Evolutionary conservation across 2,329 filamentous ascomycete genomes (phyloP), one percentile per base, ranked within the genome.

Genomic region (Claviceps sp.): DNA sequence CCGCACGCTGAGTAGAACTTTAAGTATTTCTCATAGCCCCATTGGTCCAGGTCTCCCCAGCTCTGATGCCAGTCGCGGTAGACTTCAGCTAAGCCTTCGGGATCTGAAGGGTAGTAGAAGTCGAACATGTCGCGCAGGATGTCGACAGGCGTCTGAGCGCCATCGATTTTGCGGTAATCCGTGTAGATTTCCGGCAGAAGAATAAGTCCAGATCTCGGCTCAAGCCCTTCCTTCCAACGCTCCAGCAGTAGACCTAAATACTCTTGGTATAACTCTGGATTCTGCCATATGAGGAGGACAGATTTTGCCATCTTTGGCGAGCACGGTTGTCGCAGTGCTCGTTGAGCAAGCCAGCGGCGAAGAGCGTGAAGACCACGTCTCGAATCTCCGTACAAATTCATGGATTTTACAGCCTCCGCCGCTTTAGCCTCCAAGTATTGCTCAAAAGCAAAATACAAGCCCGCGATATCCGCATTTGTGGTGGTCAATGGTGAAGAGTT

Each of bases 21-120:
- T 50, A 79, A 63, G 53, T 69, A 77, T 56, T 68, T 74, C 52
- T 72, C 69, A 53, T 71, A 79, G 0, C 68, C 74, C 61, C 69
- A 69, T 51, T 63, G 60, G 43, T 71, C 68, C 37, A 77, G 64
- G 1, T 57, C 62, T 1, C 63, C 66, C 50, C 70, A 66, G 29
- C 66, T 63, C 26, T 54, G 62, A 50, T 71, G 63, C 72, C 74
- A 80, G 56, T 80, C 77, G 9, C 67, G 60, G 56, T 72, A 70
- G 1, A 80, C 58, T 45, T 69, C 61, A 50, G 76, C 70, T 48
- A 79, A 62, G 14, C 69, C 73, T 1, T 62, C 60, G 8, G 66
- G 58, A 53, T 73, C 60, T 36, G 64, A 44, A 7, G 70, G 64
- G 50, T 61, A 64, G 58, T 68, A 68, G 29, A 72, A 55, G 23